These are phyloP conservation scores for Nannizziopsis arthrosporioides DNA, from an alignment of 2,329 filamentous ascomycete genomes.

Conservation along the genomic window DNA sequence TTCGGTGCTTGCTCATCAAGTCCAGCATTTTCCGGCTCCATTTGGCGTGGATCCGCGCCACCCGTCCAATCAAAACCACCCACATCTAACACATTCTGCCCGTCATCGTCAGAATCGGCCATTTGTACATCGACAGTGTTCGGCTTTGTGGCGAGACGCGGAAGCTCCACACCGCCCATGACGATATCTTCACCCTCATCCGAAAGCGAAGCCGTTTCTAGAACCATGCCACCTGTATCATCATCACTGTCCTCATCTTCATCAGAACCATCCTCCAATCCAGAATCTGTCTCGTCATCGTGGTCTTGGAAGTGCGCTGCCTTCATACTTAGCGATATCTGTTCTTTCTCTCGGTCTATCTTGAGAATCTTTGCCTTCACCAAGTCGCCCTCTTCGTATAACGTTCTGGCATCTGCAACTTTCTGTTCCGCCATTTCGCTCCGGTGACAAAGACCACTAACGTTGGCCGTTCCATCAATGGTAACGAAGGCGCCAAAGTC, in stretches of 20 bases:
- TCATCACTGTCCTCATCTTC: slow-evolving; percentile 28
- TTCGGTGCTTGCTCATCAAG: slow-evolving; percentile 33
- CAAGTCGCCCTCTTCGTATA: slow-evolving; percentile 82
- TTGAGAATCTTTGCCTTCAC: slow-evolving; percentile 85
- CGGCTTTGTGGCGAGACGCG: slow-evolving; percentile 28
- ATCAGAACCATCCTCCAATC: slow-evolving; percentile 39
- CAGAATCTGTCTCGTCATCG: slow-evolving; percentile 40
- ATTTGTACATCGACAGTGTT: slow-evolving; percentile 37
- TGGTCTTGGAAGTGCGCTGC: slow-evolving; percentile 69
- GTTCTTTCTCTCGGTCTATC: slow-evolving; percentile 60
- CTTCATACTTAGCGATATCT: slow-evolving; percentile 83
- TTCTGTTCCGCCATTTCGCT: slow-evolving; percentile 79
- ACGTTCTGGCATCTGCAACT: slow-evolving; percentile 71
- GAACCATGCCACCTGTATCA: slow-evolving; percentile 26
- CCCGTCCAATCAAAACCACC: slow-evolving; percentile 84
- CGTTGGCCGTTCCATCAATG: slow-evolving; percentile 71
- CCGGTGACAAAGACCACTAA: slow-evolving; percentile 86
- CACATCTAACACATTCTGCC: slow-evolving; percentile 47
- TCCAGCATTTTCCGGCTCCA: slow-evolving; percentile 17
- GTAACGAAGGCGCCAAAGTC: slow-evolving; percentile 93
- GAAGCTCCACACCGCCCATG: slow-evolving; percentile 34
- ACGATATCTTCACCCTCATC: slow-evolving; percentile 29
- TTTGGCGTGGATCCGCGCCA: slow-evolving; percentile 40
- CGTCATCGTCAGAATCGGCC: slow-evolving; percentile 22
- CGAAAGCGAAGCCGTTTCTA: slow-evolving; percentile 24